phyloP scores from a whole-genome alignment of 805 yeast genomes.

The Kazachstania taianensis region DNA sequence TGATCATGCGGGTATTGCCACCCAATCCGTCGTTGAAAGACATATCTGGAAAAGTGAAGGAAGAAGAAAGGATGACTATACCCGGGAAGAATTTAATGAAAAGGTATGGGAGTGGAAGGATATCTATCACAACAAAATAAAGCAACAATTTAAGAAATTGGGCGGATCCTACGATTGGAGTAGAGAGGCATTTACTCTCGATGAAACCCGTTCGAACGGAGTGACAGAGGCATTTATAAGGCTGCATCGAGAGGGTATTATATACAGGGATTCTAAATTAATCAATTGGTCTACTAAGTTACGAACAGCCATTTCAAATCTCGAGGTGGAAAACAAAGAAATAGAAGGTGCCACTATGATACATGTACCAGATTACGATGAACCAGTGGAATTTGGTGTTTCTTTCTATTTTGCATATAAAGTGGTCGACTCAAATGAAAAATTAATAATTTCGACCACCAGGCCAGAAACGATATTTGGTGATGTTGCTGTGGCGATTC shows the following conservation, averaged over 20 bases:
- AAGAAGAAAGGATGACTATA: constrained; percentile 84
- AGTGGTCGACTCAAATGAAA: constrained; percentile 75
- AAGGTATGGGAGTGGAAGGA: constrained; percentile 98
- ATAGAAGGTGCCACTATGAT: constrained; percentile 68
- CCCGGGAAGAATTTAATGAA: constrained; percentile 77
- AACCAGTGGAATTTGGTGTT: constrained; percentile 88
- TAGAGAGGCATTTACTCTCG: constrained; percentile 85
- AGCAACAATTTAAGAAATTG: constrained; percentile 66
- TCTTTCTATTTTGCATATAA: constrained; percentile 86
- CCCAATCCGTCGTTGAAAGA: constrained; percentile 96
- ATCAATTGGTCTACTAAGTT: constrained; percentile 93
- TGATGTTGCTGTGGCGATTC: constrained; percentile 95
- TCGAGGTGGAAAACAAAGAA: constrained; percentile 88
- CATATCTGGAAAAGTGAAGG: constrained; percentile 76
- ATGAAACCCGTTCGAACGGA: constrained; percentile 63
- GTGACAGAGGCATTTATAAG: constrained; percentile 85
- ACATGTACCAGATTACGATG: constrained; percentile 79
- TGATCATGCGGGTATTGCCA: constrained; percentile 98
- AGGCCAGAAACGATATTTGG: constrained; percentile 98
- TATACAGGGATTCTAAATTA: constrained; percentile 83
- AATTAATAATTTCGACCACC: constrained; percentile 85
- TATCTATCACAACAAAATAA: constrained; percentile 74
- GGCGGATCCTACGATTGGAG: constrained; percentile 97
- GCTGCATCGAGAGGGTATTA: constrained; percentile 84
- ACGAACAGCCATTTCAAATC: constrained; percentile 87